A percentile compares a stretch with the other conserved stretches of the same genome.
These are phyloP conservation scores for Leccinum rimulosum DNA, from an alignment of 768 basidiomycete genomes.

Conservation along the genomic window DNA sequence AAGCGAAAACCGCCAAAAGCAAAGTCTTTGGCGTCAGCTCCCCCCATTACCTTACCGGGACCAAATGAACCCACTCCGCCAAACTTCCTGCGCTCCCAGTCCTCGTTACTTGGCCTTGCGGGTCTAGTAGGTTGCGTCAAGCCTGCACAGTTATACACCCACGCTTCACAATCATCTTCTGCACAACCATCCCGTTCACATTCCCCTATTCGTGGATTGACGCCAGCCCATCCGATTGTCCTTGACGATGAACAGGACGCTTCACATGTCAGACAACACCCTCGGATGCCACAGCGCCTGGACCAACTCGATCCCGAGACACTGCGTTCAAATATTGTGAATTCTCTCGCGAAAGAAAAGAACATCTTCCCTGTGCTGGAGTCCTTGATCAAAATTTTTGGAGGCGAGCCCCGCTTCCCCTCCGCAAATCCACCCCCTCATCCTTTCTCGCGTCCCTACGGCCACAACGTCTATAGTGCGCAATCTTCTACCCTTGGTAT, in stretches of 20 bases:
- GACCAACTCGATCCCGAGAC: slow-evolving; percentile 38
- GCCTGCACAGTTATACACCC: slow-evolving; percentile 37
- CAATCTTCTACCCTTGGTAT: background rate
- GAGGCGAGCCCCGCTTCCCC: slow-evolving; percentile 32
- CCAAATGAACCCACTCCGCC: slow-evolving; percentile 58
- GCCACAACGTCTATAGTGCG: slow-evolving; percentile 4
- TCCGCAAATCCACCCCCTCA: slow-evolving; percentile 4
- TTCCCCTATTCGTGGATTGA: slow-evolving; percentile 47
- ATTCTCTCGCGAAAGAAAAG: slow-evolving; percentile 57
- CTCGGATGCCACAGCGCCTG: slow-evolving; percentile 14
- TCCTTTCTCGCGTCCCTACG: slow-evolving; percentile 23
- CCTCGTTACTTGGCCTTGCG: slow-evolving; percentile 67
- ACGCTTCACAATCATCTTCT: background rate
- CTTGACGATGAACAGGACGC: slow-evolving; percentile 55
- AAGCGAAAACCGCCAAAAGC: slow-evolving; percentile 35
- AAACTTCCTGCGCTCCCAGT: slow-evolving; percentile 72
- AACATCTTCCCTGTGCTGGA: slow-evolving; percentile 67
- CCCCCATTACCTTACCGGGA: slow-evolving; percentile 61
- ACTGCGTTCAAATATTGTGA: slow-evolving; percentile 58
- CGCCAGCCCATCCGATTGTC: slow-evolving; percentile 64
- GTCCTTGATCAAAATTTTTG: slow-evolving; percentile 56
- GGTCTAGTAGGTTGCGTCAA: slow-evolving; percentile 68
- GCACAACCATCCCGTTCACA: slow-evolving; percentile 36
- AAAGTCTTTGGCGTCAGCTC: slow-evolving; percentile 45
- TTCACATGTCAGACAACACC: slow-evolving; percentile 18